Evolutionary conservation across 164 flowering plant genomes (phyloP), one percentile per base, ranked within the genome.

Genomic region (Saururus chinensis): DNA sequence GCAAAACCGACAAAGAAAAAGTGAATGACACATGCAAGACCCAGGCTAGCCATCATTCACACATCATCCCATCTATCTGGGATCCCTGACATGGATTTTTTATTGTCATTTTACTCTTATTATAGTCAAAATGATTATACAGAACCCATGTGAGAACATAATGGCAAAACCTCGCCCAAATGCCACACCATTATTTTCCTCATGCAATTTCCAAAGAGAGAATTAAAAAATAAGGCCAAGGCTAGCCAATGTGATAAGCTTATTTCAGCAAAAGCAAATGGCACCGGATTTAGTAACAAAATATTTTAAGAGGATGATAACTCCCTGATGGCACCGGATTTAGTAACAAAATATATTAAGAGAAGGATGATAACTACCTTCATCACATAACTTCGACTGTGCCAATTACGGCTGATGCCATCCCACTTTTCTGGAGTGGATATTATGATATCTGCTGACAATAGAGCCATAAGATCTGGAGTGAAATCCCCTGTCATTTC

Each of bases 351-450:
- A n/a, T 58, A 58, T 56, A 21, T 54, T 60, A 73, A 60, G 23
- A 35, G n/a, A 64, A 35, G 30, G 51, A 67, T 45, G 48, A 56
- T 60, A 64, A 19, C 41, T 25, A 93, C 99, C 97, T 93, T 93
- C 64, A 77, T 93, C 19, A 93, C 99, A 76, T 93, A 93, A 67
- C 85, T 80, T 64, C 99, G 84, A 71, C 73, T 83, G 59, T 93
- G 89, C 99, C 99, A 93, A 66, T 87, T 90, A 68, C 99, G 97
- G 75, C 99, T 93, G 26, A 93, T 93, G 57, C 99, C 97, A 82
- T 93, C 99, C 99, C 99, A 93, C 73, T 93, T 93, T 67, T 93
- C 99, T 59, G 99, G 99, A 59, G 99, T 93, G 51, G 97, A 88
- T 71, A 93, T 90, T 49, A 93, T 93, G 72, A 93, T 85, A 75